Evolutionary conservation across 2,329 filamentous ascomycete genomes (phyloP).

Genomic region (Colletotrichum salicis): DNA sequence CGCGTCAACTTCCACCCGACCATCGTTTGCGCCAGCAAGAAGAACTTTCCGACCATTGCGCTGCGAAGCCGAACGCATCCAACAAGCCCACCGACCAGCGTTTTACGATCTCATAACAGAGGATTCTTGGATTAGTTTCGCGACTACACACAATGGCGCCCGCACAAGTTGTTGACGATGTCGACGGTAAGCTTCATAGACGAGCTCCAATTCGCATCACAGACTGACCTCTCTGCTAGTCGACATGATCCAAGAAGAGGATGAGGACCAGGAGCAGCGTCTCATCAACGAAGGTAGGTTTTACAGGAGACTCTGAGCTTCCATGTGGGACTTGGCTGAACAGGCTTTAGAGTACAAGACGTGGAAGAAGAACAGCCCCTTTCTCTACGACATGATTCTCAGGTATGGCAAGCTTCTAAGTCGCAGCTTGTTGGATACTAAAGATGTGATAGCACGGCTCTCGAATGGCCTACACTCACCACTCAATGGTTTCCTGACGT

Average conservation of each 20-base stretch:
- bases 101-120: background rate
- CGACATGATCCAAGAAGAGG: slow-evolving; percentile 72
- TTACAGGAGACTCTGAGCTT: background rate
- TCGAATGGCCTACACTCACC: slow-evolving; percentile 97
- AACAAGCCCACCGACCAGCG: background rate
- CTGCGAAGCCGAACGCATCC: slow-evolving; percentile 5
- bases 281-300: slow-evolving; percentile 87
- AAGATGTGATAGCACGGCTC: slow-evolving; percentile 72
- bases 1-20: slow-evolving; percentile 26
- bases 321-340: background rate
- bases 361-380: slow-evolving; percentile 99
- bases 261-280: slow-evolving; percentile 81
- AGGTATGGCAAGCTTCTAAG: slow-evolving; percentile 59
- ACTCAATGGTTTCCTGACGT: slow-evolving; percentile 98
- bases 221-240: slow-evolving; percentile 47
- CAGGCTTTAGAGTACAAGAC: slow-evolving; percentile 89
- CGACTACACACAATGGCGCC: slow-evolving; percentile 53
- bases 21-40: slow-evolving; percentile 23
- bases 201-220: background rate
- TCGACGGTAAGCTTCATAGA: slow-evolving; percentile 53
- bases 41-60: slow-evolving; percentile 17
- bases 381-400: slow-evolving; percentile 97
- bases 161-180: slow-evolving; percentile 59
- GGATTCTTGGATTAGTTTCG: background rate
- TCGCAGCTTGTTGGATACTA: background rate